phyloP scores from a whole-genome alignment of 2,329 filamentous ascomycete species.

The Penicillium sp. region DNA sequence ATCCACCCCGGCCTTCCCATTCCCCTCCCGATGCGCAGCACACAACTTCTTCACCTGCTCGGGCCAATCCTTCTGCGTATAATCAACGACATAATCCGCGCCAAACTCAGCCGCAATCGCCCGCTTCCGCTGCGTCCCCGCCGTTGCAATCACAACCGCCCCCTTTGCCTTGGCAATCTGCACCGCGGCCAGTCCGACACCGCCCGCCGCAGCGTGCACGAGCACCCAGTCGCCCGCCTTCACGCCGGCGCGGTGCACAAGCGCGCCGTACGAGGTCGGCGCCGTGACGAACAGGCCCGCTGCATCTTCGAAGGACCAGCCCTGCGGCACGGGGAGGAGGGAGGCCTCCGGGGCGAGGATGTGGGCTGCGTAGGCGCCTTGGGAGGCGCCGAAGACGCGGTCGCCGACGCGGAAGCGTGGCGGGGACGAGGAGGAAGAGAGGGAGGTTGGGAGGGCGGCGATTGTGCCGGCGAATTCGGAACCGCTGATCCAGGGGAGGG shows the following conservation, averaged over 20 bases:
- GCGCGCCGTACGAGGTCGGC: constrained; percentile 81
- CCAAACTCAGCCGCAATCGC: constrained; percentile 77
- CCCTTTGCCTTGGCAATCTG: constrained; percentile 92
- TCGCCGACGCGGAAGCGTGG: constrained; percentile 74
- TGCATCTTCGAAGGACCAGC: constrained; percentile 82
- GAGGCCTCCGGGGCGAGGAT: constrained; percentile 66
- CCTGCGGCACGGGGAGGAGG: constrained; percentile 72
- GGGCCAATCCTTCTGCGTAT: constrained; percentile 69
- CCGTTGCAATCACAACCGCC: constrained; percentile 90
- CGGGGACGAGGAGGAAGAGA: constrained; percentile 37
- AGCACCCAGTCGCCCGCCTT: constrained; percentile 83
- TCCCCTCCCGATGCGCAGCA: constrained; percentile 59
- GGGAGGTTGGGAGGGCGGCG: constrained; percentile 61
- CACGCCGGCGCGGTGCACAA: constrained; percentile 76
- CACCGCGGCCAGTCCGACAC: constrained; percentile 87
- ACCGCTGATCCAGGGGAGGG: constrained; percentile 84
- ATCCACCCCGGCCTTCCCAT: constrained; percentile 70
- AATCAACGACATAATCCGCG: constrained; percentile 81
- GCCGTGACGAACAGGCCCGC: constrained; percentile 90
- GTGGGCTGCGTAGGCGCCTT: constrained; percentile 83
- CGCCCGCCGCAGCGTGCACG: constrained; percentile 88
- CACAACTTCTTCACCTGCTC: constrained; percentile 71
- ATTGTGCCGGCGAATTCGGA: constrained; percentile 84
- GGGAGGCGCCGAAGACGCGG: constrained; percentile 80
- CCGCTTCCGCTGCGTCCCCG: constrained; percentile 76